Evolutionary conservation across 2,329 filamentous ascomycete genomes (phyloP), one percentile per base, ranked within the genome.

Genomic region (Sphaerulina populicola): DNA sequence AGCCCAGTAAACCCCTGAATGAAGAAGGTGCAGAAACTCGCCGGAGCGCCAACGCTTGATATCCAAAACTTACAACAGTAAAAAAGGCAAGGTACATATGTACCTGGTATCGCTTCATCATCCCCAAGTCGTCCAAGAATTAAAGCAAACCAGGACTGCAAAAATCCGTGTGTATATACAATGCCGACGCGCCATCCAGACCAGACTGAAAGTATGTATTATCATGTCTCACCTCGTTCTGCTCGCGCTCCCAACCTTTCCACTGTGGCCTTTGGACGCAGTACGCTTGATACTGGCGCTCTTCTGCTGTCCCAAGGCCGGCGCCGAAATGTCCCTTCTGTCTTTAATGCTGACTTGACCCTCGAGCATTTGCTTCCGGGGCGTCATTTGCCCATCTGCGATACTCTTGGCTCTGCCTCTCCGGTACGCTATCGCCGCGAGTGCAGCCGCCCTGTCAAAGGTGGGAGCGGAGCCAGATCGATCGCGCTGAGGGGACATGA

Each of bases 361-460:
- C 54, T 75, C 71, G 36, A 79, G 65, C 74, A 79, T 78, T 66
- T 77, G 75, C 68, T 77, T 80, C 55, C 74, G 72, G 8, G 81
- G 81, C 37, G 83, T 85, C 53, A 76, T 71, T 5, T 79, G 76
- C 2, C 79, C 80, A 47, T 80, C 76, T 4, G 81, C 81, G 51
- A 84, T 78, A 65, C 83, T 87, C 59, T 81, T 77, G 51, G 86
- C 84, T 41, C 86, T 74, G 6, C 84, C 85, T 47, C 86, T 73
- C 27, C 86, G 76, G 69, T 87, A 82, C 47, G 82, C 77, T 58
- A 91, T 90, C 65, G 83, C 81, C 49, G 83, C 83, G 12, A 91
- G 75, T 3, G 86, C 86, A 67, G 88, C 77, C 66, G 88, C 86
- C 48, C 86, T 77, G 49, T 76, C 73, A 49, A 76, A 66, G 7